Percentiles rank a stretch among this genome's conserved stretches.
Evolutionary conservation across 2,329 filamentous ascomycete species (phyloP).

Genomic region (Tolypocladium tropicale): DNA sequence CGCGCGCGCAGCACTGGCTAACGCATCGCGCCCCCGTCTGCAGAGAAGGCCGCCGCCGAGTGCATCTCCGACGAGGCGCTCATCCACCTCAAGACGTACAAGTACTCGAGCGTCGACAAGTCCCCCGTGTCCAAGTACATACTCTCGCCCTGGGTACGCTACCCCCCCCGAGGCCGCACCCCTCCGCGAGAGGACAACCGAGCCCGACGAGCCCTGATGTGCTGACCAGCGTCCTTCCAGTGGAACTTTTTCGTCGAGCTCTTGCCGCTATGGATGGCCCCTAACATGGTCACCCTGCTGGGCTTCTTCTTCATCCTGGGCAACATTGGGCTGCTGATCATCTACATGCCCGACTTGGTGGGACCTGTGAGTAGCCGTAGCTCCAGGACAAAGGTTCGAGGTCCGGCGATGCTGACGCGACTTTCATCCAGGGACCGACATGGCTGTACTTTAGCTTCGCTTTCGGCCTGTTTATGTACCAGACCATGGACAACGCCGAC

Average conservation of each 20-base stretch:
- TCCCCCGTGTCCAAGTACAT: constrained; percentile 90
- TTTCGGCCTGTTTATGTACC: constrained; percentile 95
- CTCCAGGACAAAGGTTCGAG: background rate
- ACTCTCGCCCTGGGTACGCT: constrained; percentile 82
- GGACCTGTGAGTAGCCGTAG: constrained; percentile 58
- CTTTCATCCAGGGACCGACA: constrained; percentile 53
- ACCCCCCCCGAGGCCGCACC: background rate
- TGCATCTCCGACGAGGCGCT: constrained; percentile 86
- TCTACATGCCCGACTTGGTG: constrained; percentile 81
- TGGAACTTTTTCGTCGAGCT: constrained; percentile 95
- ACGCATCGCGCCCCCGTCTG: background rate
- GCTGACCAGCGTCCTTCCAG: constrained; percentile 34
- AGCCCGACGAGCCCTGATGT: background rate
- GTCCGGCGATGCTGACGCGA: background rate
- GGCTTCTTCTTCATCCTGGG: constrained; percentile 90
- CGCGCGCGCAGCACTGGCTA: background rate
- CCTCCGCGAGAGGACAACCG: background rate
- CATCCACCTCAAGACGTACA: constrained; percentile 86
- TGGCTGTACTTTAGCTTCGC: constrained; percentile 98
- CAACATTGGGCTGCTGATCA: constrained; percentile 64
- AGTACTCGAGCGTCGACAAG: constrained; percentile 95
- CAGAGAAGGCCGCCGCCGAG: constrained; percentile 48
- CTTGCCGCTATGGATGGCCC: constrained; percentile 89
- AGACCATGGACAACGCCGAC: constrained; percentile 98
- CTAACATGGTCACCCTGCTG: constrained; percentile 92